Evolutionary conservation across 2,329 filamentous ascomycete genomes (phyloP).

Genomic region (Colletotrichum spinosum): DNA sequence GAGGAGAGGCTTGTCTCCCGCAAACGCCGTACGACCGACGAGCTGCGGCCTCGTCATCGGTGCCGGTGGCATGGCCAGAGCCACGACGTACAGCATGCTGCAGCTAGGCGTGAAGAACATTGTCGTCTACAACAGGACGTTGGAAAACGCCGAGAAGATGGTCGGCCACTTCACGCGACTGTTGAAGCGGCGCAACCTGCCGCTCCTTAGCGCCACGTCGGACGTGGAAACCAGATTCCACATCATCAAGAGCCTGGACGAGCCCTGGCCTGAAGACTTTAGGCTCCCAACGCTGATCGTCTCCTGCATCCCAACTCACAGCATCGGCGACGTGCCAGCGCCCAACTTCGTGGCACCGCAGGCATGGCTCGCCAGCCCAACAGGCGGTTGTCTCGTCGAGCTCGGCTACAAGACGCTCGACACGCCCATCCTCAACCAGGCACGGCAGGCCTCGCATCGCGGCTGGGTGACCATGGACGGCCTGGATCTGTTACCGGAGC

Average conservation of each 20-base stretch:
- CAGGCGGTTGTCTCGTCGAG: constrained; percentile 81
- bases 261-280: constrained; percentile 73
- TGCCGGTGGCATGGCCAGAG: constrained; percentile 81
- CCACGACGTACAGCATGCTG: constrained; percentile 82
- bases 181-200: constrained; percentile 55
- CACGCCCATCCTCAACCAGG: constrained; percentile 77
- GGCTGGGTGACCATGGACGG: constrained; percentile 84
- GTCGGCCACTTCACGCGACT: constrained; percentile 76
- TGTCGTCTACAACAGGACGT: constrained; percentile 78
- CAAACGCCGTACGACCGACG: constrained; percentile 70
- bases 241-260: constrained; percentile 68
- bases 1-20: constrained; percentile 77
- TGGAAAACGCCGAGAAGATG: constrained; percentile 73
- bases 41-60: constrained; percentile 71
- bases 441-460: constrained; percentile 67
- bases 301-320: constrained; percentile 80
- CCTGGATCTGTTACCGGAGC: constrained; percentile 80
- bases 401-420: constrained; percentile 79
- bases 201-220: constrained; percentile 51
- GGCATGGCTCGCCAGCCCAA: constrained; percentile 77
- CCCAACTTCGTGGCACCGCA: constrained; percentile 77
- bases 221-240: constrained; percentile 60
- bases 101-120: constrained; percentile 82
- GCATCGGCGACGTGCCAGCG: constrained; percentile 71
- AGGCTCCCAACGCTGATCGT: constrained; percentile 79